Evolutionary conservation across 1,139 yeast genomes (phyloP).

Genomic region (Geotrichum macrosporum): DNA sequence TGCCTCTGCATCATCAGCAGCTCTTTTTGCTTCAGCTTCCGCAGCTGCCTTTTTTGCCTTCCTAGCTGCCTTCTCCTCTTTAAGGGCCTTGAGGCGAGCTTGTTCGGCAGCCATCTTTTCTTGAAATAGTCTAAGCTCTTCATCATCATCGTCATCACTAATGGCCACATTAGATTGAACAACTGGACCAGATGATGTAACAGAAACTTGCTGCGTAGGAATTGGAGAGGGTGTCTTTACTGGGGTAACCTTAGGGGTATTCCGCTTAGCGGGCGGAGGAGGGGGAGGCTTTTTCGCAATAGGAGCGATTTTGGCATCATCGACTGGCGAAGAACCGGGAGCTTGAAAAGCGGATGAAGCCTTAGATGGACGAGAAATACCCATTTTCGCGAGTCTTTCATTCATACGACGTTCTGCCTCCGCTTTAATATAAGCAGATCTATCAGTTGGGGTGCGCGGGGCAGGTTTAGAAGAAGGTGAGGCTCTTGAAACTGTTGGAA

Average conservation of each 20-base stretch:
- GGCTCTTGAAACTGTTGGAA: constrained; percentile 24
- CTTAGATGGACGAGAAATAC: constrained; percentile 50
- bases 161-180: no score
- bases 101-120: constrained; percentile 44
- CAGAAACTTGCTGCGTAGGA: constrained; percentile 2
- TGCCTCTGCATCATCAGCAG: no score
- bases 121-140: constrained; percentile 46
- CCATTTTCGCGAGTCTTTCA: constrained; percentile 81
- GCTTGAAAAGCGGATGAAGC: constrained; percentile 27
- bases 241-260: no score
- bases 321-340: no score
- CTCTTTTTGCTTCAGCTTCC: no score
- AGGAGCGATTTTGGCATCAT: no score
- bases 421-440: constrained; percentile 81
- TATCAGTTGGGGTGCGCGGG: constrained; percentile 46
- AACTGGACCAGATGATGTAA: constrained; percentile 15
- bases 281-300: constrained; percentile 24
- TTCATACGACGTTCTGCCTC: constrained; percentile 89
- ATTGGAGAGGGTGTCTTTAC: constrained; percentile 15
- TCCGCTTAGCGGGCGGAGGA: no score
- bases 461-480: constrained; percentile 22
- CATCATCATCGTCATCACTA: constrained; percentile 41
- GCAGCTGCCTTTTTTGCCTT: constrained; percentile 32
- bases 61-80: constrained; percentile 31
- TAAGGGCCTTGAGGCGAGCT: constrained; percentile 31